Evolutionary conservation across 768 basidiomycete species (phyloP).

Genomic region (Austroboletus festivus): DNA sequence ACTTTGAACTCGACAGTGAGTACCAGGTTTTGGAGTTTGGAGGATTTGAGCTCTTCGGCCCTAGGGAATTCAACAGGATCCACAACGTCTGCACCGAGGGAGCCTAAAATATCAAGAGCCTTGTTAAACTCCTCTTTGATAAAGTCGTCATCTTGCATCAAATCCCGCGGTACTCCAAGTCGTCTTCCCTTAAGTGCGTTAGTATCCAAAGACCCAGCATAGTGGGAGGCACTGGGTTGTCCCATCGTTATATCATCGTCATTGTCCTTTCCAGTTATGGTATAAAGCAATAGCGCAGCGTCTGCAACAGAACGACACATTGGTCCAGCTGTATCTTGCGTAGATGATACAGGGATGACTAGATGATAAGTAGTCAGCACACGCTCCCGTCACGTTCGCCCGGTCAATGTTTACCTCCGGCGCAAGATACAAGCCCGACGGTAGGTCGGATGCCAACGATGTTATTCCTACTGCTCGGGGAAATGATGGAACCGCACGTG

Average conservation of each 20-base stretch:
- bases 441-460: conserved; percentile 43
- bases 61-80: conserved; percentile 63
- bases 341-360: conserved; percentile 56
- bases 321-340: conserved; percentile 61
- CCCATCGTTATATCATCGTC: conserved; percentile 50
- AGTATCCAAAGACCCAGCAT: conserved; percentile 46
- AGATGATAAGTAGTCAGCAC: not conserved
- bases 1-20: conserved; percentile 40
- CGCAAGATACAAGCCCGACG: conserved; percentile 38
- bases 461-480: conserved; percentile 41
- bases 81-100: conserved; percentile 48
- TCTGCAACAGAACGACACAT: conserved; percentile 54
- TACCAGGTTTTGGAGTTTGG: conserved; percentile 51
- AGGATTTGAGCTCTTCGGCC: conserved; percentile 44
- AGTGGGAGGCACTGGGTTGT: conserved; percentile 57
- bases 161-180: conserved; percentile 50
- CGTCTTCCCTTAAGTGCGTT: conserved; percentile 48
- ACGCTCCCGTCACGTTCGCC: not conserved
- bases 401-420: conserved; percentile 27
- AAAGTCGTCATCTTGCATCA: conserved; percentile 22
- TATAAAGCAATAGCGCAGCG: conserved; percentile 49
- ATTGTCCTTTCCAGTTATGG: conserved; percentile 52
- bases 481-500: conserved; percentile 48
- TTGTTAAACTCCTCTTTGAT: conserved; percentile 38
- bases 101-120: conserved; percentile 35